Percentiles rank a stretch among this genome's conserved stretches.
phyloP scores from a whole-genome alignment of 441 rosid genomes.

The Arabidopsis hybrid region DNA sequence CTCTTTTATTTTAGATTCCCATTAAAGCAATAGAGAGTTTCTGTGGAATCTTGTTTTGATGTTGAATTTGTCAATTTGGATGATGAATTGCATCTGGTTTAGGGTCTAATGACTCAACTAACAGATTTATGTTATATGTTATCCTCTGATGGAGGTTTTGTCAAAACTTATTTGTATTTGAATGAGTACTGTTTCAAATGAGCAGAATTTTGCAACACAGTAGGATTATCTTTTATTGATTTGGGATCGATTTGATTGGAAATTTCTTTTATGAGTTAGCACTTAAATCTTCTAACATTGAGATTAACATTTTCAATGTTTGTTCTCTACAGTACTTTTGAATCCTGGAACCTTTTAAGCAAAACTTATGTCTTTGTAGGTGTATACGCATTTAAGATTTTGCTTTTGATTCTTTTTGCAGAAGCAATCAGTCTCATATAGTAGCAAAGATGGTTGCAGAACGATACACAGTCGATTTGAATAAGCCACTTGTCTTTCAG shows the following conservation, averaged over 20 bases:
- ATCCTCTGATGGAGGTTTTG: not conserved
- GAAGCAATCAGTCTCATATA: conserved; percentile 15
- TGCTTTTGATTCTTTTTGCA: conserved; percentile 1
- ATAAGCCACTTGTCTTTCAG: conserved; percentile 96
- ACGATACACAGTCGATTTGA: conserved; percentile 82
- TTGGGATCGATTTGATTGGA: not conserved
- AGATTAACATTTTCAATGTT: not conserved
- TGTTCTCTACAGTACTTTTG: not conserved
- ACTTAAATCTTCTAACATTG: not conserved
- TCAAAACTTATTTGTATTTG: not conserved
- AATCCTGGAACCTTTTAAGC: not conserved
- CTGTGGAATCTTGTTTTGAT: not conserved
- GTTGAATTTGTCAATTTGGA: not conserved
- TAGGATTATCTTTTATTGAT: not conserved
- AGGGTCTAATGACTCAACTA: not conserved
- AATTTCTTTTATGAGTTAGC: not conserved
- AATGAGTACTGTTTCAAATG: not conserved
- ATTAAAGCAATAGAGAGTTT: not conserved
- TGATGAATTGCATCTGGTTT: conserved; percentile 3
- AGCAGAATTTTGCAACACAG: not conserved
- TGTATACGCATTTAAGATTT: not conserved
- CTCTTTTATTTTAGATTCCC: conserved; percentile 5
- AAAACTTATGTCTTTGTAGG: conserved; percentile 3
- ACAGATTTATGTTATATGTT: not conserved
- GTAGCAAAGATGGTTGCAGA: conserved; percentile 77